Evolutionary conservation across 768 basidiomycete genomes (phyloP).

Genomic region (Auriscalpium microsporum): DNA sequence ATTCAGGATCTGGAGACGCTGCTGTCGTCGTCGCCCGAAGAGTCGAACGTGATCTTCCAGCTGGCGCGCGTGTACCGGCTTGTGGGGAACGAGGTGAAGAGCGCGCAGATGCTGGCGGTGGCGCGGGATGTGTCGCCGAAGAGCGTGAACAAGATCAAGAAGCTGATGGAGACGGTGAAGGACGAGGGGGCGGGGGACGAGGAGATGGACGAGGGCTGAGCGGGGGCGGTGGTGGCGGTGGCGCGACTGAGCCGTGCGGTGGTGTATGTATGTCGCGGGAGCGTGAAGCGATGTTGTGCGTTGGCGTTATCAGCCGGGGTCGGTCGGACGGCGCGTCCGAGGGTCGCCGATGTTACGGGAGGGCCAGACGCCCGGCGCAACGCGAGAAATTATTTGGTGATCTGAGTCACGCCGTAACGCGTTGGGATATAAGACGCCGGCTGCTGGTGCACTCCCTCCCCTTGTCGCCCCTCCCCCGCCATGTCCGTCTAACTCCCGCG

Average conservation of each 20-base stretch:
- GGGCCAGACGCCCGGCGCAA: neutral
- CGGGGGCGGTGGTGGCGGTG: neutral
- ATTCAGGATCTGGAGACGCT: conserved; percentile 75
- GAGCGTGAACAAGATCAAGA: conserved; percentile 75
- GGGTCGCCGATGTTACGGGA: conserved; percentile 1
- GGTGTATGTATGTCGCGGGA: neutral
- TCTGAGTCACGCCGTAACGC: conserved; percentile 11
- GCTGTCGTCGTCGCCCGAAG: conserved; percentile 79
- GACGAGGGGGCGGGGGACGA: conserved; percentile 52
- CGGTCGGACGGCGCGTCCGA: neutral
- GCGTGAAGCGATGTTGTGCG: neutral
- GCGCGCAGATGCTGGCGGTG: conserved; percentile 77
- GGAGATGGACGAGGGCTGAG: conserved; percentile 71
- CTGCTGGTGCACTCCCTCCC: conserved; percentile 16
- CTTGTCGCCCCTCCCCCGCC: conserved; percentile 19
- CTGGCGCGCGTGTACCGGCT: conserved; percentile 87
- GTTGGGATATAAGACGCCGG: conserved; percentile 31
- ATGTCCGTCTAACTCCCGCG: conserved; percentile 27
- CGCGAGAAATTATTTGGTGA: conserved; percentile 3
- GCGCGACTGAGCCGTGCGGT: neutral
- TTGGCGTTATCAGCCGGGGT: neutral
- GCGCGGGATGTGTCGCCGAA: conserved; percentile 95
- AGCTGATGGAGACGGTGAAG: conserved; percentile 60
- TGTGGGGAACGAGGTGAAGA: conserved; percentile 68
- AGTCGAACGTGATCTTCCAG: conserved; percentile 95